Evolutionary conservation across 768 basidiomycete genomes (phyloP).

Genomic region (Boletus subparvulus): DNA sequence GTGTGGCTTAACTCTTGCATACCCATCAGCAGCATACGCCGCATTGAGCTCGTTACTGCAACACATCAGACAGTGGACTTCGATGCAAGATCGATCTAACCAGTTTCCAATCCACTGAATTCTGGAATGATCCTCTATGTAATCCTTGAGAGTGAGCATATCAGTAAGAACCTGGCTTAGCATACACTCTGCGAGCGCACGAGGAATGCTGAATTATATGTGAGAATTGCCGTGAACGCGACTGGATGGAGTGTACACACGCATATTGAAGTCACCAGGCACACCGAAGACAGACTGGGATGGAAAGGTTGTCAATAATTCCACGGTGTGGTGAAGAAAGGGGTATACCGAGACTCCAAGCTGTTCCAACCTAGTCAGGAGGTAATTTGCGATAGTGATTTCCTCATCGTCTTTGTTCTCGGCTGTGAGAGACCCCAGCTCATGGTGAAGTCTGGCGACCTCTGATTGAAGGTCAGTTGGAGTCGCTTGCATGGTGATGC

Average conservation of each 20-base stretch:
- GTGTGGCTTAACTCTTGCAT: conserved; percentile 80
- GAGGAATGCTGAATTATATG: conserved; percentile 24
- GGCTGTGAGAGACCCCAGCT: conserved; percentile 43
- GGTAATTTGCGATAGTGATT: conserved; percentile 57
- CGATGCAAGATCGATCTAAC: conserved; percentile 33
- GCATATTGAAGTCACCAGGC: conserved; percentile 86
- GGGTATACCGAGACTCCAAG: conserved; percentile 58
- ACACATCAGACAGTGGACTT: not conserved
- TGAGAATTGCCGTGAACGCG: not conserved
- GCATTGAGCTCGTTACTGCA: conserved; percentile 81
- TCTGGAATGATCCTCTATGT: conserved; percentile 73
- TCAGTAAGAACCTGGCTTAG: not conserved
- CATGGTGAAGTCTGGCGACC: conserved; percentile 45
- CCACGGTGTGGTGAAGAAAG: not conserved
- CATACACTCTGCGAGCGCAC: conserved; percentile 13
- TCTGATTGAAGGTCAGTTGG: conserved; percentile 48
- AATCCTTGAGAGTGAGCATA: conserved; percentile 48
- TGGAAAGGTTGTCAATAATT: not conserved
- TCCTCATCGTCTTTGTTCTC: conserved; percentile 34
- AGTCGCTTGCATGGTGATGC: too few species aligned
- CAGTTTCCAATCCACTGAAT: conserved; percentile 90
- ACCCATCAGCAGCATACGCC: conserved; percentile 90
- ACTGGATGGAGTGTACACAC: conserved; percentile 24
- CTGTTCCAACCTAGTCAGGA: conserved; percentile 62
- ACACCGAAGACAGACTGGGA: conserved; percentile 76